Percentiles rank a stretch among this genome's conserved stretches.
phyloP scores from a whole-genome alignment of 2,329 filamentous ascomycete species.

The Cladosporium phlei region DNA sequence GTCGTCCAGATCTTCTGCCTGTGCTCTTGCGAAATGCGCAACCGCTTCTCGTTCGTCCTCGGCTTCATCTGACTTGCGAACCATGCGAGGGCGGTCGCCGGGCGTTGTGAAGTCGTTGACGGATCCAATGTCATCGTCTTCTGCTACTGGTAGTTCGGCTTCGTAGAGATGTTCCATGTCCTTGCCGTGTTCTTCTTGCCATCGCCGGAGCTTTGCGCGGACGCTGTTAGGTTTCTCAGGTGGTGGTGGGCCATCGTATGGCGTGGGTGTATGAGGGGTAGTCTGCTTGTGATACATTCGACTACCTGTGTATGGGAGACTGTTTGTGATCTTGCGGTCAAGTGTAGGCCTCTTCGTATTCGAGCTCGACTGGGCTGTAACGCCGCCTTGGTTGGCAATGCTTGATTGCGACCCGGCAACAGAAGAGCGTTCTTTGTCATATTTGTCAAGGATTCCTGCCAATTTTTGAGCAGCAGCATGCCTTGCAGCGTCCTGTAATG shows the following conservation, averaged over 20 bases:
- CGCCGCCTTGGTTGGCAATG: no score
- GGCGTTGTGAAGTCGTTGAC: conserved; percentile 29
- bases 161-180: conserved; percentile 13
- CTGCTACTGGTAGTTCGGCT: conserved; percentile 18
- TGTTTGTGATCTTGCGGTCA: neutral
- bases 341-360: neutral
- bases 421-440: neutral
- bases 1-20: conserved; percentile 28
- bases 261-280: neutral
- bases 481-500: no score
- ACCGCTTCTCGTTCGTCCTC: conserved; percentile 23
- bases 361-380: neutral
- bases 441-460: no score
- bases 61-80: conserved; percentile 21
- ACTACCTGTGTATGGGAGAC: neutral
- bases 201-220: conserved; percentile 36
- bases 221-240: conserved; percentile 25
- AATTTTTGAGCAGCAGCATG: no score
- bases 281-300: conserved; percentile 6
- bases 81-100: conserved; percentile 24
- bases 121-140: conserved; percentile 22
- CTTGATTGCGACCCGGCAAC: no score
- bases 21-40: conserved; percentile 17
- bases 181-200: conserved; percentile 40
- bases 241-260: neutral